Conservation (phyloP, 306 rosid species). For the Citrullus colocynthis region DNA sequence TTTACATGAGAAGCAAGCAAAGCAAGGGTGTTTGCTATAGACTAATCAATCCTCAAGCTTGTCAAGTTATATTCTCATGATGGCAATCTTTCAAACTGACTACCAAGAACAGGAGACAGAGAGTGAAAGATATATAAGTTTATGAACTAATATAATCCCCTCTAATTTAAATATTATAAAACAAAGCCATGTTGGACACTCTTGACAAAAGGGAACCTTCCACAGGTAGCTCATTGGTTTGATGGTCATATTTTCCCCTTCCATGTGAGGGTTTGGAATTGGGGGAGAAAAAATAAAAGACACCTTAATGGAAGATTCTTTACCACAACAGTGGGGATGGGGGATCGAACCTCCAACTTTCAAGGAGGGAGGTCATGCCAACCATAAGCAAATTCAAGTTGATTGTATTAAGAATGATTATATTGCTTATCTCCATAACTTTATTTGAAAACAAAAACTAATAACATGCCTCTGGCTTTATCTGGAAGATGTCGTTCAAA, state of each 20-base stretch:
- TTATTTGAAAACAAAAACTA: not conserved
- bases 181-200: not conserved
- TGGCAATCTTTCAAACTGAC: not conserved
- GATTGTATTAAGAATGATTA: not conserved
- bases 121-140: not conserved
- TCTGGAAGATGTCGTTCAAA: slow-evolving; percentile 20
- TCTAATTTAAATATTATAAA: not conserved
- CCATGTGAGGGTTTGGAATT: not conserved
- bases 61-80: not conserved
- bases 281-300: not conserved
- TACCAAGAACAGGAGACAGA: not conserved
- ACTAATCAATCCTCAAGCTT: not conserved
- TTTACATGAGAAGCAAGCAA: not conserved
- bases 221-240: not conserved
- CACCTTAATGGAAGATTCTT: no score
- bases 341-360: not conserved
- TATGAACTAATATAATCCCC: not conserved
- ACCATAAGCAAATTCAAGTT: not conserved
- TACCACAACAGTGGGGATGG: no score
- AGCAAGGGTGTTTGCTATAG: not conserved
- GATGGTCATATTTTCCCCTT: not conserved
- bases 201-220: not conserved
- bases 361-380: not conserved
- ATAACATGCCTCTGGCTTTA: not conserved
- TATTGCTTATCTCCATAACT: not conserved